Evolutionary conservation across 306 rosid genomes (phyloP), one percentile per base, ranked within the genome.

Genomic region (Lablab purpureus): DNA sequence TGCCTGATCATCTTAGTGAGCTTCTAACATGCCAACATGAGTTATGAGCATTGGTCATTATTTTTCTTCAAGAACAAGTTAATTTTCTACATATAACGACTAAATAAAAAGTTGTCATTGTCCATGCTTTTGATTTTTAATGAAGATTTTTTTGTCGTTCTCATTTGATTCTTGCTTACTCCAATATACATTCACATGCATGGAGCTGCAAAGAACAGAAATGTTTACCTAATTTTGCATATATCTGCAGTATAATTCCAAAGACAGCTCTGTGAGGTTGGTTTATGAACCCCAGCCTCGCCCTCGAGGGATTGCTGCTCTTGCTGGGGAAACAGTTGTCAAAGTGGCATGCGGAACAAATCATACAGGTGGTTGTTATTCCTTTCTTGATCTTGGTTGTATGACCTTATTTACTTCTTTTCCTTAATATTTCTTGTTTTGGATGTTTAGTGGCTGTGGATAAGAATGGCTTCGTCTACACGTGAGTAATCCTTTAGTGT

Each of bases 211-310:
- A 67, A 23, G 17, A 76, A 45, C 18, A 12, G 27, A 56, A 70
- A 55, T 10, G 60, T 82, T 84, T 69, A 82, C 73, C 37, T 73
- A 68, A 64, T 56, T 41, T 81, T 85, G 79, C 69, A 47, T 88
- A 60, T 86, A 68, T 55, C 76, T 87, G 91, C 89, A 93, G 99
- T 96, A 93, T 81, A 96, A 96, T 77, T 89, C 96, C 62, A 96
- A 93, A 82, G 98, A 93, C 79, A 88, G 98, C 87, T 96, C 98
- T 66, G 98, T 96, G 73, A 96, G 70, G 84, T 87, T 96, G 85
- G 96, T 91, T 77, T 93, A 96, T 84, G 98, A 93, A 96, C 87
- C 98, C 81, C 99, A 96, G 83, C 98, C 99, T 63, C 96, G 96
- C 15, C 98, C 99, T 18, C 89, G 82, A 74, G 94, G 94, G 64